Evolutionary conservation across 768 basidiomycete genomes (phyloP).

Genomic region (Podaxis pistillaris): DNA sequence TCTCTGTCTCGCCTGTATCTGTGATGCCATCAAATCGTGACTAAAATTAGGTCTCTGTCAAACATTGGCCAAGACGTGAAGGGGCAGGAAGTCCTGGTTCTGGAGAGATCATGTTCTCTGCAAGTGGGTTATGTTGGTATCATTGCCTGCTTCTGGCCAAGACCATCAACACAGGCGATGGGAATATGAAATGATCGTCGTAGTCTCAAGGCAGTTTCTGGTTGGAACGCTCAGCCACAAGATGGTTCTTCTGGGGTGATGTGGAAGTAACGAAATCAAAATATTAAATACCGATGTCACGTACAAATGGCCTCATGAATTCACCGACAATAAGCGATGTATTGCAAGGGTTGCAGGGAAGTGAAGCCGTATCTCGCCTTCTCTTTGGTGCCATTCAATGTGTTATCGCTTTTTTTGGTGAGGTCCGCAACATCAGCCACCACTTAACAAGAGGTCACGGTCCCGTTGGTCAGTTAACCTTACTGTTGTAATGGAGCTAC

Average conservation of each 20-base stretch:
- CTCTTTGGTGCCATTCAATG: not conserved
- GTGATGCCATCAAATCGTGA: not conserved
- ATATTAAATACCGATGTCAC: constrained; percentile 11
- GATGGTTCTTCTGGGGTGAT: not conserved
- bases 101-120: not conserved
- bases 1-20: not conserved
- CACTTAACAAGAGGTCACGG: not conserved
- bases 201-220: not conserved
- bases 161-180: not conserved
- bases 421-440: not conserved
- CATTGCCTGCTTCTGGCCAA: too few species aligned
- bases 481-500: too few species aligned
- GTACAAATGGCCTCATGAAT: not conserved
- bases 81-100: not conserved
- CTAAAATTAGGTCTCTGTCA: not conserved
- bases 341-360: not conserved
- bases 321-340: constrained; percentile 11
- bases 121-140: too few species aligned
- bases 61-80: not conserved
- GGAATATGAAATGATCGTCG: not conserved
- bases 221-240: not conserved
- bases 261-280: not conserved
- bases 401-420: not conserved
- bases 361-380: not conserved
- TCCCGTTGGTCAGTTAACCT: too few species aligned